Evolutionary conservation across 441 rosid species (phyloP), one percentile per base, ranked within the genome.

Genomic region (Kokia cookei): DNA sequence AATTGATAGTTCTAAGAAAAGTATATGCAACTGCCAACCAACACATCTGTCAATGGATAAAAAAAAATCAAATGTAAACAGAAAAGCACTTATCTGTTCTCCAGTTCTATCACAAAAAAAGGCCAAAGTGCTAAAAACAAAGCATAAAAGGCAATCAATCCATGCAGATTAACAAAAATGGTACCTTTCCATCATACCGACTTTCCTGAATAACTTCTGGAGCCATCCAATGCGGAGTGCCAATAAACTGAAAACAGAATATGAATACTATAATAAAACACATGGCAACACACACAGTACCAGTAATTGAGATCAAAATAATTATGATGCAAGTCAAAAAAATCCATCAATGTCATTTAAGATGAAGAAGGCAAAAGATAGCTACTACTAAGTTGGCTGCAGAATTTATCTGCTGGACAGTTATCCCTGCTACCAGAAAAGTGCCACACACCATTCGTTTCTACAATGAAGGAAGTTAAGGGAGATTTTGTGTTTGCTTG

Each of bases 181-280:
- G 64, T 84, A 96, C 99, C 99, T 96, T 96, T 80, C 98, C 99
- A 87, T 96, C 99, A 84, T 96, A 96, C 59, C 98, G 94, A 77
- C 89, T 96, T 91, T 93, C 98, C 82, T 96, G 99, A 82, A 96
- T 96, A 82, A 96, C 99, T 85, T 96, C 99, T 24, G 98, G 98
- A 76, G 99, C 98, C 99, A 96, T 96, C 99, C 99, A 96, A 84
- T 96, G 99, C 43, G 99, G 99, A 77, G 99, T 96, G 73, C 99
- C 99, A 74, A 96, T 96, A 81, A 96, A 93, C 99, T 93, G 87
- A 77, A 82, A 79, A 75, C n/a, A 81, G 42, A 37, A 70, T 13
- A 78, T 66, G 83, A 69, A 19, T 2, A 13, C 29, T 29, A 24
- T 24, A 29, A 66, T 40, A 75, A 48, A 58, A 71, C 65, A 29